Evolutionary conservation across 345 rosid genomes (phyloP).

Genomic region (Syzygium oleosum): DNA sequence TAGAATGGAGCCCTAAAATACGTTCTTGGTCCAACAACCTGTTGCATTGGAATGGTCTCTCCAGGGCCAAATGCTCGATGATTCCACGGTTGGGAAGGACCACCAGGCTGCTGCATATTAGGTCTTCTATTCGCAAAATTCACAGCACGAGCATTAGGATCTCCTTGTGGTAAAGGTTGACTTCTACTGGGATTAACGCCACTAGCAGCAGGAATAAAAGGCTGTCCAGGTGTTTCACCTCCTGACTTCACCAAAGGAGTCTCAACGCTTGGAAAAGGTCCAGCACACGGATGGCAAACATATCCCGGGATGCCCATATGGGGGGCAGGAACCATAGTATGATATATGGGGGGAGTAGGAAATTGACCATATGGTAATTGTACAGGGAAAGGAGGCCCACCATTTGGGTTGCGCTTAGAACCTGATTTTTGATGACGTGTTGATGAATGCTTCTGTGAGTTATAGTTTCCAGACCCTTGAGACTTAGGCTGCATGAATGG

Average conservation of each 20-base stretch:
- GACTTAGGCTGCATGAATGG: conserved; percentile 30
- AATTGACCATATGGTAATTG: conserved; percentile 51
- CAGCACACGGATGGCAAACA: conserved; percentile 50
- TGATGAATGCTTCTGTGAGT: conserved; percentile 43
- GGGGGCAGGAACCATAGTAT: conserved; percentile 49
- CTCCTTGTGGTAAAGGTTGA: conserved; percentile 53
- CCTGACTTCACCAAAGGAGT: conserved; percentile 52
- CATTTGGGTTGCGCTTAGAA: conserved; percentile 46
- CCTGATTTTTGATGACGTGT: conserved; percentile 57
- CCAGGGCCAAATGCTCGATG: conserved; percentile 46
- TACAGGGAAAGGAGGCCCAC: conserved; percentile 47
- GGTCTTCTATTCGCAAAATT: conserved; percentile 43
- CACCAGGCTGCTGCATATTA: conserved; percentile 34
- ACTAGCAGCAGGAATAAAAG: conserved; percentile 44
- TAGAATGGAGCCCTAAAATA: conserved; percentile 49
- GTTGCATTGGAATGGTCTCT: conserved; percentile 53
- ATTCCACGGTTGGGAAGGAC: conserved; percentile 48
- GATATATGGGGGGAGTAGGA: conserved; percentile 36
- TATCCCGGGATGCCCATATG: conserved; percentile 57
- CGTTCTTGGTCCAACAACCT: conserved; percentile 58
- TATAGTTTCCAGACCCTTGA: conserved; percentile 44
- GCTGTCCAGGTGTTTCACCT: conserved; percentile 42
- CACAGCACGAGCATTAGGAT: conserved; percentile 33
- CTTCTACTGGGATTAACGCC: conserved; percentile 22
- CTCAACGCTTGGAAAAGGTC: conserved; percentile 55